These are phyloP conservation scores for Berberis vulgaris DNA, from an alignment of 164 flowering plant genomes.

Conservation along the genomic window DNA sequence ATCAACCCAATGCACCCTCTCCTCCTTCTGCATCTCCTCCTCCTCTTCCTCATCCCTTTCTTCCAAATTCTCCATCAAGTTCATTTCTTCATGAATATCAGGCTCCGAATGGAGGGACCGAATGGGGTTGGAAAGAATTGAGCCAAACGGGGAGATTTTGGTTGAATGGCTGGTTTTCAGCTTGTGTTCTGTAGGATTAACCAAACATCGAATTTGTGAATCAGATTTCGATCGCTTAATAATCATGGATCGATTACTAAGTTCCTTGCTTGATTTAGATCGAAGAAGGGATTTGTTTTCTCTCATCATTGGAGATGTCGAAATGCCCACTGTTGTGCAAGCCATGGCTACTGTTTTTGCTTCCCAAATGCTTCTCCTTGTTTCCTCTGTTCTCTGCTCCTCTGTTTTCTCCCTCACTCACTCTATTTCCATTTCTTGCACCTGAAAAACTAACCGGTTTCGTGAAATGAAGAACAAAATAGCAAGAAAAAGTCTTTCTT, in stretches of 20 bases:
- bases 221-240: slow-evolving; percentile 59
- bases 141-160: slow-evolving; percentile 40
- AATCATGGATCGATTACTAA: slow-evolving; percentile 13
- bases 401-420: not conserved
- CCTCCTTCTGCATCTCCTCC: slow-evolving; percentile 17
- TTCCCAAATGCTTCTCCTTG: too few relatives aligned
- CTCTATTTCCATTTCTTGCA: not conserved
- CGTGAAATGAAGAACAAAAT: too few relatives aligned
- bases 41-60: slow-evolving; percentile 16
- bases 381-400: not conserved
- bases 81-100: slow-evolving; percentile 28
- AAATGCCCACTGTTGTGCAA: slow-evolving; percentile 24
- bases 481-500: too few relatives aligned
- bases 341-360: slow-evolving; percentile 25
- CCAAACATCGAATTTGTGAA: slow-evolving; percentile 31
- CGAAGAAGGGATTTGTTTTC: slow-evolving; percentile 29
- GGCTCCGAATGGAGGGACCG: slow-evolving; percentile 37
- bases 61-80: slow-evolving; percentile 17
- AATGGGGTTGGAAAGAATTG: slow-evolving; percentile 28
- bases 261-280: slow-evolving; percentile 37
- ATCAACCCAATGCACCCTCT: slow-evolving; percentile 60
- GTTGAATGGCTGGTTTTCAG: slow-evolving; percentile 34
- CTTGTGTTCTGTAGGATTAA: slow-evolving; percentile 25
- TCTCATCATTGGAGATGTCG: slow-evolving; percentile 22
- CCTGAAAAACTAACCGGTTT: not conserved